Evolutionary conservation across 306 rosid species (phyloP), one percentile per base, ranked within the genome.

Genomic region (Vicia villosa): DNA sequence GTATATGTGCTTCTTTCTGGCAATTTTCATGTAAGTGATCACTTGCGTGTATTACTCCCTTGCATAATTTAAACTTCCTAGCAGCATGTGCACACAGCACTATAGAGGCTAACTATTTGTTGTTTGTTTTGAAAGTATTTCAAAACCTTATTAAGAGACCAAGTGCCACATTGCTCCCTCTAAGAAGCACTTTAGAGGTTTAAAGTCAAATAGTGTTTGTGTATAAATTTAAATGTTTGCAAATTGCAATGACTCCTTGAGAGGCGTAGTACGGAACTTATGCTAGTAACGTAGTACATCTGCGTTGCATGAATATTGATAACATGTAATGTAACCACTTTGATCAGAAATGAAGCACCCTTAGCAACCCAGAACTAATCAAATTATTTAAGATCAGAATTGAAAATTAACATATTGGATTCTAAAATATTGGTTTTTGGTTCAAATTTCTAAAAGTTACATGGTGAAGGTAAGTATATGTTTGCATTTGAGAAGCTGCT

Each of bases 1-100:
- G 99, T 95, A 95, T 64, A 67, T 95, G 66, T 95, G 99, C 87
- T 95, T 91, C 93, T 95, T 95, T 66, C 85, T 87, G 14, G 96
- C 87, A 73, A 91, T 95, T 68, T 95, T 95, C 83, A 83, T 86
- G 99, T 95, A 86, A 95, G 99, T 84, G 41, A 69, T 62, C 51
- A 14, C 38, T 34, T 34, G 38, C 10, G 10, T 34, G 38, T 34
- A 1, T 34, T 52, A 24, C 63, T 22, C 16, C 47, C 68, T 52
- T 42, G 46, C 45, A 62, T 73, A 34, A 15, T n/a, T 41, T 70
- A 26, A 26, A 11, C 38, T 38, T 42, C 21, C 38, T 69, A 14
- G 26, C 43, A 56, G 56, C 61, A 68, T 51, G 12, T 78, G 36
- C 55, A 6, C 8, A 0, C 37, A 6, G 37, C 37, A 49, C 37